Base-by-base conservation (phyloP, 2,329 filamentous ascomycete species). In the Plenodomus tracheiphilus region DNA sequence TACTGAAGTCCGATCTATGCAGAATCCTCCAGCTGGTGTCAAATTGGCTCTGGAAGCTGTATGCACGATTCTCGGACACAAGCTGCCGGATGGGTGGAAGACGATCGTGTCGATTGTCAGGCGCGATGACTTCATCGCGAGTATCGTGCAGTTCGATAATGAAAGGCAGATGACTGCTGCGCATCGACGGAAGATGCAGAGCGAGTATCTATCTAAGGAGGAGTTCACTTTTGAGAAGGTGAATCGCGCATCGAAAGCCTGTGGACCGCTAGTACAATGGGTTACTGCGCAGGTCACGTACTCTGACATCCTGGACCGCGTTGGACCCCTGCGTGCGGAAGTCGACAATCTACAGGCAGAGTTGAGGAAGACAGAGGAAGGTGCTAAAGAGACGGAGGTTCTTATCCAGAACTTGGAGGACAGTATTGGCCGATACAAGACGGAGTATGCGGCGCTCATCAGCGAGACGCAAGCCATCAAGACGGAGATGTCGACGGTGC, bases 391-490 rank as follows among this genome's bases (percentile, higher is more conserved):
- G 13, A 94, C 97, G 41, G 87, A 96, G 73, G 87, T 91, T 66
- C 93, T 88, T 41, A 94, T 99, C 61, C 81, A 81, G 41, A 83
- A 84, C 53, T 83, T 99, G 10, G 94, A 97, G 74, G 81, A 85
- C 59, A 97, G 92, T 72, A 99, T 99, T 70, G 89, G 86, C 30
- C 91, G 85, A 0, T 97, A 97, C 83, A 97, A 97, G 82, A 87
- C 85, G 1, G 94, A 99, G 75, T 99, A 99, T 66, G 93, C 92
- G 39, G 87, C 90, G 6, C 83, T 99, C 53, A 97, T 99, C 70
- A 96, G 92, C 72, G 91, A 99, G 77, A 97, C 92, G 0, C 89
- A 97, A 72, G 89, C 91, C 4, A 97, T 99, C 83, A 97, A 97
- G 78, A 79, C 88, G 0, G 94, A 99, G 76, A 97, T 99, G 94